Conservation (phyloP, 139 green algal genomes). For the Astrephomene gubernaculifera region DNA sequence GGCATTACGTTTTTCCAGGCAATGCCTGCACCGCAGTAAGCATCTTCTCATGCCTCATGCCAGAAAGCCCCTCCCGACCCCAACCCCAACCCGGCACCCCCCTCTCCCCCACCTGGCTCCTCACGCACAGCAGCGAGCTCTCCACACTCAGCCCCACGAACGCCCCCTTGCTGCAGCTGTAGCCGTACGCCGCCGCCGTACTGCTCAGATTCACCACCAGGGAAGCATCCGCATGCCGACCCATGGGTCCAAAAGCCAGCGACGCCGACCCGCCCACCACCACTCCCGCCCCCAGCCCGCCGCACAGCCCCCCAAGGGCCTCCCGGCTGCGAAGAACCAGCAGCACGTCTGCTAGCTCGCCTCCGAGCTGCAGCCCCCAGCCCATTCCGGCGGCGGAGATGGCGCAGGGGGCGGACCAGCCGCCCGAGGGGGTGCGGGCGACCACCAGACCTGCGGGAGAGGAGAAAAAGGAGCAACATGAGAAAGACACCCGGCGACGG, state of each 20-base stretch:
- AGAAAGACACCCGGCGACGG: too few species aligned
- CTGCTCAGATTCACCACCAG: constrained; percentile 47
- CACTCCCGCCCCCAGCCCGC: constrained; percentile 60
- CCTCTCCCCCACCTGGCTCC: constrained; percentile 19
- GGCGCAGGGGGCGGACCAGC: constrained; percentile 70
- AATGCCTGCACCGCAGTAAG: too few species aligned
- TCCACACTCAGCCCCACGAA: constrained; percentile 75
- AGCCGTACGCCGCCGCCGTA: constrained; percentile 48
- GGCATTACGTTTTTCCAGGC: too few species aligned
- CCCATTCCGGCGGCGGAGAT: constrained; percentile 58
- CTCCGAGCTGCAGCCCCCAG: constrained; percentile 71
- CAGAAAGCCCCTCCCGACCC: neutral
- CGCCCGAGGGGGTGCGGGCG: constrained; percentile 43
- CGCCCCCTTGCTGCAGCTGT: constrained; percentile 68
- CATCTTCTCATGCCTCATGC: too few species aligned
- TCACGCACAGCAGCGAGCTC: constrained; percentile 58
- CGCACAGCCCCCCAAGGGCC: constrained; percentile 38
- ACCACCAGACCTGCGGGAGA: constrained; percentile 70
- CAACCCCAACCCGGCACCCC: neutral
- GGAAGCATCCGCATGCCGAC: constrained; percentile 64
- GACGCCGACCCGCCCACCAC: constrained; percentile 61
- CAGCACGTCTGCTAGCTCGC: constrained; percentile 72
- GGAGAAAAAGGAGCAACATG: too few species aligned
- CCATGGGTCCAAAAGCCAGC: constrained; percentile 70
- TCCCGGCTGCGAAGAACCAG: constrained; percentile 60